Evolutionary conservation across 2,329 filamentous ascomycete species (phyloP), one percentile per base, ranked within the genome.

Genomic region (Botryotinia convoluta): DNA sequence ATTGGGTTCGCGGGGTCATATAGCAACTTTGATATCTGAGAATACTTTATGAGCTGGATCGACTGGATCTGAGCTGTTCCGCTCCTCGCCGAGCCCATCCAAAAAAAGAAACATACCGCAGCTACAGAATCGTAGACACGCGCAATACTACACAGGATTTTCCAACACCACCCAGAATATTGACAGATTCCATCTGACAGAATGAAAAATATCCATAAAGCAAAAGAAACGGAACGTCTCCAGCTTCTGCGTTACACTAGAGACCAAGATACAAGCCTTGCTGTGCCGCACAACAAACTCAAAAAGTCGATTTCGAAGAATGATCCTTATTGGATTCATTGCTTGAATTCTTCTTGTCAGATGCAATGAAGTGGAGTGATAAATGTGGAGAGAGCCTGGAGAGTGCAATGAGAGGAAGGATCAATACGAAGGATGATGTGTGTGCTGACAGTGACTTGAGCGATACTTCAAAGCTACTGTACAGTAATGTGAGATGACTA

Each of bases 71-170:
- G 20, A 42, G 51, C 42, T 61, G 42, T 37, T 39, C 16, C 26
- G 26, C 64, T 39, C 26, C 26, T 72, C 54, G 62, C 63, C 51
- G 71, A 72, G 51, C 26, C 51, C 10, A 18, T 69, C 62, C 51
- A 69, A 72, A 72, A 72, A 72, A 69, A 72, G 71, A 72, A 68
- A 51, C 63, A 51, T 44, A 20, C 62, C 71, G 32, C 54, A 72
- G 54, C 54, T 69, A 42, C 42, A 59, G 26, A 54, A 72, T 26
- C n/a, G 29, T 72, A 14, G 51, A 29, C 54, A 71, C 37, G 54
- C 71, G 39, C 39, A 72, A 69, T 42, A 61, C 35, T 26, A 18
- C 26, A 39, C 51, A 69, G 22, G 12, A 59, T 61, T 42, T 7
- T 39, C 16, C 39, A 29, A 29, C 32, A 29, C 29, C 42, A 32